These are phyloP conservation scores for Cenchrus purpureus DNA, from an alignment of 176 grass and related monocot genomes.

Conservation along the genomic window DNA sequence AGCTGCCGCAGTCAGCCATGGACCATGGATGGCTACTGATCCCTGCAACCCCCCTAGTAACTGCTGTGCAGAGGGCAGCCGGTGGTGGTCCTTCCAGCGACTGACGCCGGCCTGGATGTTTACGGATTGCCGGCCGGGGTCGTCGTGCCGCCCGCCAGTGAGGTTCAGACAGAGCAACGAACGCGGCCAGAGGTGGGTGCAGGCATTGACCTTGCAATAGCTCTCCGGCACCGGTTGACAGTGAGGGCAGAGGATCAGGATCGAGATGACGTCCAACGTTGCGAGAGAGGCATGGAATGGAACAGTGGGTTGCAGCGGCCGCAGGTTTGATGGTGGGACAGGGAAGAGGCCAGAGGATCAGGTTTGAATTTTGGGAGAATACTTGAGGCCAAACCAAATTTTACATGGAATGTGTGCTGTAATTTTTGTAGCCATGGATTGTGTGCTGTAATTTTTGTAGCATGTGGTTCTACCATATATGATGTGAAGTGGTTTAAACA, in stretches of 20 bases:
- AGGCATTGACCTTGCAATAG: constrained; percentile 31
- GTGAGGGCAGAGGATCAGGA: constrained; percentile 10
- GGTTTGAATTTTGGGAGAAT: neutral
- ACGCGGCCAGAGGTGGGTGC: neutral
- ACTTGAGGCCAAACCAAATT: neutral
- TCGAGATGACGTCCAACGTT: neutral
- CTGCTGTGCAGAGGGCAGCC: constrained; percentile 14
- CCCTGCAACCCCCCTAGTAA: constrained; percentile 20
- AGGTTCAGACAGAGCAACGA: neutral
- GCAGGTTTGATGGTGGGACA: neutral
- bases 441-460: no score
- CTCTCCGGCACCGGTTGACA: neutral
- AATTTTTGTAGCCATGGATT: no score
- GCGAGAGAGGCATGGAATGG: neutral
- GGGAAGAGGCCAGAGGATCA: neutral
- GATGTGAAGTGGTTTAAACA: no score
- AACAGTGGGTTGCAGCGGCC: neutral
- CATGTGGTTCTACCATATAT: no score
- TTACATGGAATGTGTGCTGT: neutral
- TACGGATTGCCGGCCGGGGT: constrained; percentile 23
- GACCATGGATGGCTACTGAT: neutral
- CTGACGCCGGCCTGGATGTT: constrained; percentile 37
- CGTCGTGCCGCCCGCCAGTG: neutral
- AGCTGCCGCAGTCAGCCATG: constrained; percentile 7
- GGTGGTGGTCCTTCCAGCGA: constrained; percentile 9